These are phyloP conservation scores for Globisporangium cylindrosporum DNA, from an alignment of 352 stramenopile species.

Conservation along the genomic window DNA sequence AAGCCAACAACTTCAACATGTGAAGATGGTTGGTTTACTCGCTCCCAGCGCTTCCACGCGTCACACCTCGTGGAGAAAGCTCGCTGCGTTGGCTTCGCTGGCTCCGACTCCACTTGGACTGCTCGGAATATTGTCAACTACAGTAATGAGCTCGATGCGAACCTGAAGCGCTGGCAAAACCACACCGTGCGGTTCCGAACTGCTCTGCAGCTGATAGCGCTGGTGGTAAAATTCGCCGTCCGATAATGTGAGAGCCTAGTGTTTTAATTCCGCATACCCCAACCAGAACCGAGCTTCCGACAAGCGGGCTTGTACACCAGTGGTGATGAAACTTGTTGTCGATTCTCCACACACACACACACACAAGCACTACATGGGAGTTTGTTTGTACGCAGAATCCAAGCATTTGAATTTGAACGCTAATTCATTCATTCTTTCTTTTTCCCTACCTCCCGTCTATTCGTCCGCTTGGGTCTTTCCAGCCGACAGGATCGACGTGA, in stretches of 20 bases:
- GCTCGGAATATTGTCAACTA: not conserved
- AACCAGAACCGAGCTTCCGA: not conserved
- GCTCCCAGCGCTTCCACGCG: not conserved
- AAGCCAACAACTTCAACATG: not conserved
- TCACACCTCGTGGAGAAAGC: not conserved
- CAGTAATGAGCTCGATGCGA: not conserved
- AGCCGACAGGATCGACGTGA: slow-evolving; percentile 47
- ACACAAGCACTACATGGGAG: not conserved
- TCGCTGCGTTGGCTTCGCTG: not conserved
- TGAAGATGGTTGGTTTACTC: not conserved
- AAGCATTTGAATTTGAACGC: not conserved
- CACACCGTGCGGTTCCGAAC: not conserved
- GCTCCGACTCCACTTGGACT: not conserved
- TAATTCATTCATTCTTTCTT: not conserved
- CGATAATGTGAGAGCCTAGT: not conserved
- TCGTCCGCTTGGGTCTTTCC: slow-evolving; percentile 19
- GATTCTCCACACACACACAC: not conserved
- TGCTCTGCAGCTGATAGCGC: not conserved
- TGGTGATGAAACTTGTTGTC: not conserved
- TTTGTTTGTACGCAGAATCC: not conserved
- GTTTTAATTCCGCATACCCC: not conserved
- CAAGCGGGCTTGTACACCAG: not conserved
- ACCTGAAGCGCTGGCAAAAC: not conserved
- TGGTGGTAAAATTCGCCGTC: not conserved
- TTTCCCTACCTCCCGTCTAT: slow-evolving; percentile 9